Percentiles rank a stretch among this genome's conserved stretches.
phyloP scores from a whole-genome alignment of 495 filamentous ascomycete species.

The Melanomma pulvis-pyrius region DNA sequence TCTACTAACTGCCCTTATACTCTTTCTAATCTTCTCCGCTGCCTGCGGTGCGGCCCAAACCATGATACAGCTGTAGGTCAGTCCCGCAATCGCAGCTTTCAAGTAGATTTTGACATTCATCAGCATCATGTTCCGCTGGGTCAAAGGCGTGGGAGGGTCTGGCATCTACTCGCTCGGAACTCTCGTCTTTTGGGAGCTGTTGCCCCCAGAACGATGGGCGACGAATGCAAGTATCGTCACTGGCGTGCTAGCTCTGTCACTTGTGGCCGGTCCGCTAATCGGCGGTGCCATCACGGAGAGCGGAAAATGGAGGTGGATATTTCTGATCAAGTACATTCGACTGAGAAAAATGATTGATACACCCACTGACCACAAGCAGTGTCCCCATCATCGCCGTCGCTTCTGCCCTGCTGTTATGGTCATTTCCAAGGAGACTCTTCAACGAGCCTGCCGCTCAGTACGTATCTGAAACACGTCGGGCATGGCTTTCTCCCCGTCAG shows the following conservation, averaged over 20 bases:
- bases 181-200: slow-evolving; percentile 55
- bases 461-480: too few species aligned
- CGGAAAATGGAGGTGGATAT: slow-evolving; percentile 49
- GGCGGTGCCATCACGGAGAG: slow-evolving; percentile 48
- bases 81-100: background rate
- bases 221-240: slow-evolving; percentile 46
- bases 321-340: slow-evolving; percentile 14
- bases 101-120: background rate
- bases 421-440: slow-evolving; percentile 3
- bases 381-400: slow-evolving; percentile 6
- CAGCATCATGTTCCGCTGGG: slow-evolving; percentile 11
- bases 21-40: background rate
- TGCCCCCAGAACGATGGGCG: slow-evolving; percentile 44
- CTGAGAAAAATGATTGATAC: too few species aligned
- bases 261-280: slow-evolving; percentile 51
- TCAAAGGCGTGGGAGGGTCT: slow-evolving; percentile 12
- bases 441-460: slow-evolving; percentile 3
- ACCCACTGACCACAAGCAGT: slow-evolving; percentile 38
- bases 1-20: background rate
- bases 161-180: slow-evolving; percentile 48
- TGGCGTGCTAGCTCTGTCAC: slow-evolving; percentile 42
- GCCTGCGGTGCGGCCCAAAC: background rate
- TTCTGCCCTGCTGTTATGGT: background rate
- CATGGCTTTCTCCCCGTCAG: background rate
- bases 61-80: background rate